Evolutionary conservation across 1,284 basidiomycete genomes (phyloP), one percentile per base, ranked within the genome.

Genomic region (Singerocomus inundabilis): DNA sequence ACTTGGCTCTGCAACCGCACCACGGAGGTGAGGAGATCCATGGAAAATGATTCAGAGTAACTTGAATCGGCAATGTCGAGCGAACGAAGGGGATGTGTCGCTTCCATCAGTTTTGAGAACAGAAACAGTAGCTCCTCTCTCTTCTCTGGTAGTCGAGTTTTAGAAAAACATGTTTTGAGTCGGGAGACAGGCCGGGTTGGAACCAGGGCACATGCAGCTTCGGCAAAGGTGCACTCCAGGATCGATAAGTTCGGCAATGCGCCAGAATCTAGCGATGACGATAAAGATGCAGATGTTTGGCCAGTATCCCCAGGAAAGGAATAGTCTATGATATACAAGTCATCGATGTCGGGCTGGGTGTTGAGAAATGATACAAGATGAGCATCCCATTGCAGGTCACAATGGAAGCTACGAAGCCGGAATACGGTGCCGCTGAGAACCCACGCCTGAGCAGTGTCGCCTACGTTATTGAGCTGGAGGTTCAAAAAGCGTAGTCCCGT

Each of bases 101-200:
- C 75, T 13, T 65, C 66, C 35, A 59, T 68, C 38, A 84, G 60
- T 44, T 72, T 74, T 5, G 71, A 67, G 45, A 82, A 66, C 24
- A 85, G 67, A 4, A 70, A 51, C 0, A 59, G 56, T 64, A 84
- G 67, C 59, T 85, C 83, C 3, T 67, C 67, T 25, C 72, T 70
- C 65, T 83, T 84, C 33, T 75, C 78, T 8, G 56, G 57, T 4
- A 67, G 48, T 46, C 71, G 70, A n/a, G 77, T 70, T 46, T 71
- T 71, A 21, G 83, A 83, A 62, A 85, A 81, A 57, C 82, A 85
- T n/a, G 83, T 83, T 63, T 85, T 85, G 52, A 85, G 71, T 46
- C 76, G 77, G 2, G 74, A 72, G 37, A 85, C 65, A 5, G 83
- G 81, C 2, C 83, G 71, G 12, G 70, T 70, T 1, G 82, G 81